phyloP scores from a whole-genome alignment of 2,329 filamentous ascomycete species.

The Aspergillus cejpii region DNA sequence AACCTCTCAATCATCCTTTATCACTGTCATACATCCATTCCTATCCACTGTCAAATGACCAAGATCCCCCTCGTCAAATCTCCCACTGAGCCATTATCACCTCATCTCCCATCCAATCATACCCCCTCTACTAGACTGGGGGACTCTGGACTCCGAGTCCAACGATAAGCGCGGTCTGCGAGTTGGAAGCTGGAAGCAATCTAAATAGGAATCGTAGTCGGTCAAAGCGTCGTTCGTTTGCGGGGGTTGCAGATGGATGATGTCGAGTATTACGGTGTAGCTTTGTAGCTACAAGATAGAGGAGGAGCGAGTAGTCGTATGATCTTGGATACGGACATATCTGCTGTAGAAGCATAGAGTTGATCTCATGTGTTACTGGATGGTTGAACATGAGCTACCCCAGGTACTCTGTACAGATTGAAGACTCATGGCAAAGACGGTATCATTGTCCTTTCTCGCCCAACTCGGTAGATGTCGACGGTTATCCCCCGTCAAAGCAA shows the following conservation, averaged over 20 bases:
- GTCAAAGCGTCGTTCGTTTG: background rate
- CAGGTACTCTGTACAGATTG: too few relatives aligned
- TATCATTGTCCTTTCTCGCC: background rate
- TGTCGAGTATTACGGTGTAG: too few relatives aligned
- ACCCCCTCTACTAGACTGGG: background rate
- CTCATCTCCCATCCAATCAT: background rate
- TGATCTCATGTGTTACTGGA: too few relatives aligned
- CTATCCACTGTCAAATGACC: background rate
- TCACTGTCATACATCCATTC: too few relatives aligned
- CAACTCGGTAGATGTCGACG: background rate
- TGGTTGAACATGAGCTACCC: too few relatives aligned
- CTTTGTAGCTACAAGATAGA: too few relatives aligned
- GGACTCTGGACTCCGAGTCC: too few relatives aligned
- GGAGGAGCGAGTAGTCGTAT: background rate
- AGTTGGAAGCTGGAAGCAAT: background rate
- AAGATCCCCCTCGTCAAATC: background rate
- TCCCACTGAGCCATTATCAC: background rate
- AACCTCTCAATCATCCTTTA: too few relatives aligned
- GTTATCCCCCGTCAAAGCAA: background rate
- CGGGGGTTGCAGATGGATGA: background rate
- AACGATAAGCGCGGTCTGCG: too few relatives aligned
- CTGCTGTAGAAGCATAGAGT: too few relatives aligned
- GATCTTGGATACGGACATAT: too few relatives aligned
- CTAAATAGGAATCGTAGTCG: background rate
- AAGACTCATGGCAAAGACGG: background rate